Evolutionary conservation across 306 rosid species (phyloP).

Genomic region (Lathyrus oleraceus): DNA sequence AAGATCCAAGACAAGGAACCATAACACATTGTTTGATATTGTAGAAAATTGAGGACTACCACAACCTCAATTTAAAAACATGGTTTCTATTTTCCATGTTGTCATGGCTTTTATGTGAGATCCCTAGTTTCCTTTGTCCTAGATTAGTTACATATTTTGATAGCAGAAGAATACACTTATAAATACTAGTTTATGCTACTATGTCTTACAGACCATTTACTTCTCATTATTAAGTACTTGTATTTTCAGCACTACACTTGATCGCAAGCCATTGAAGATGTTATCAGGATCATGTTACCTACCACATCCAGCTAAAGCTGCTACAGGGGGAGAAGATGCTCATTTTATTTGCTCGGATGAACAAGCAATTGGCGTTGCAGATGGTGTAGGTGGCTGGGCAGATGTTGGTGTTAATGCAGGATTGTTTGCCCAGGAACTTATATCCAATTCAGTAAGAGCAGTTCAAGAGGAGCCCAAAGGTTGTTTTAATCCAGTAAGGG

Average conservation of each 20-base stretch:
- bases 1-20: too few relatives aligned
- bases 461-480: slow-evolving; percentile 71
- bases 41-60: not conserved
- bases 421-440: slow-evolving; percentile 71
- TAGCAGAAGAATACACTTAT: not conserved
- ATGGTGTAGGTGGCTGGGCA: slow-evolving; percentile 99
- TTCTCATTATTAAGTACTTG: slow-evolving; percentile 18
- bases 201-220: not conserved
- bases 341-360: slow-evolving; percentile 78
- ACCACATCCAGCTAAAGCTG: slow-evolving; percentile 92
- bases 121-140: slow-evolving; percentile 22
- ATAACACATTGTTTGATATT: not conserved
- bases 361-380: slow-evolving; percentile 87
- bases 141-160: slow-evolving; percentile 16
- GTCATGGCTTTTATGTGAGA: not conserved
- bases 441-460: slow-evolving; percentile 65
- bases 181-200: slow-evolving; percentile 1
- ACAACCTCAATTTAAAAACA: not conserved
- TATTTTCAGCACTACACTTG: slow-evolving; percentile 47
- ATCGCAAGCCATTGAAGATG: slow-evolving; percentile 59
- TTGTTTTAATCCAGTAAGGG: slow-evolving; percentile 64
- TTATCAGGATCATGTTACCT: slow-evolving; percentile 82
- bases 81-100: not conserved
- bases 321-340: slow-evolving; percentile 92
- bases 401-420: slow-evolving; percentile 89